Conservation (phyloP, 2,329 filamentous ascomycete species). For the Xylaria sp. region DNA sequence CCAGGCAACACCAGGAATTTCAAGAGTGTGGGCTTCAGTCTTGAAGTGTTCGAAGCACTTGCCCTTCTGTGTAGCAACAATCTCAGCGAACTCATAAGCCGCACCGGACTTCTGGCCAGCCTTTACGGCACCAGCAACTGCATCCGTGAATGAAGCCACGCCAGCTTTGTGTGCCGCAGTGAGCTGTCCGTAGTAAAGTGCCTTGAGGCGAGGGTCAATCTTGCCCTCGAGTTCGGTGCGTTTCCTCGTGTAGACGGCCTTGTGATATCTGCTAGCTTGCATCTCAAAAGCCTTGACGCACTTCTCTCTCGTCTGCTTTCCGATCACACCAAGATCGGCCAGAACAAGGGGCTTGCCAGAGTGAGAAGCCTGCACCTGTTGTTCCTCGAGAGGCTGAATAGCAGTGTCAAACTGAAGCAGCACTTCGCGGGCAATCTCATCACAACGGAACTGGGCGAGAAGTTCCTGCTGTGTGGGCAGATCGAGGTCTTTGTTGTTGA, state of each 20-base stretch:
- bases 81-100: conserved; percentile 90
- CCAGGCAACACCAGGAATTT: conserved; percentile 79
- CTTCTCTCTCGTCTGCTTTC: conserved; percentile 65
- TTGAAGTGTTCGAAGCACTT: conserved; percentile 71
- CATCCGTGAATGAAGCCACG: conserved; percentile 76
- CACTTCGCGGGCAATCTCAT: conserved; percentile 91
- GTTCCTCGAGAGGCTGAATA: conserved; percentile 79
- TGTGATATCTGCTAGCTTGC: conserved; percentile 92
- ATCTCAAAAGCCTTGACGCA: conserved; percentile 80
- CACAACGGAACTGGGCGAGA: conserved; percentile 92
- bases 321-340: conserved; percentile 65
- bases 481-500: conserved; percentile 97
- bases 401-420: conserved; percentile 74
- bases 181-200: conserved; percentile 83
- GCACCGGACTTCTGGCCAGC: conserved; percentile 86
- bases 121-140: conserved; percentile 83
- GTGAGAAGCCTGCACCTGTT: conserved; percentile 68
- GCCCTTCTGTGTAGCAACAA: conserved; percentile 77
- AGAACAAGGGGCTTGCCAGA: conserved; percentile 71
- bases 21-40: conserved; percentile 65
- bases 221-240: conserved; percentile 78
- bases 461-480: conserved; percentile 95
- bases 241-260: conserved; percentile 87
- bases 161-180: conserved; percentile 84
- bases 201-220: conserved; percentile 81